Conservation (phyloP, 306 rosid species). For the Vigna angularis region DNA sequence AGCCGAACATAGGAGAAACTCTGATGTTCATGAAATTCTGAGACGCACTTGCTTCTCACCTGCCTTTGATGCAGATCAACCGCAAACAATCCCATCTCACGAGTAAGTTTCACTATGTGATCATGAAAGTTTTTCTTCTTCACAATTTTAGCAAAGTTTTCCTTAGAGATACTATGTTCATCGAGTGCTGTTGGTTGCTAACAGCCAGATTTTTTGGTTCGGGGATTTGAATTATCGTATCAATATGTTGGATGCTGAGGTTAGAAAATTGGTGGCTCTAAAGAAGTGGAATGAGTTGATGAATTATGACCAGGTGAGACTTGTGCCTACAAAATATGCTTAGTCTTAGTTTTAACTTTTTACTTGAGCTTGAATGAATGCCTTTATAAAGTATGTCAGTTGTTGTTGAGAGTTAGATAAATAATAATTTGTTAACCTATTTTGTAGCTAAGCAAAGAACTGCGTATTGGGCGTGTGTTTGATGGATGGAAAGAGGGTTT, state of each 20-base stretch:
- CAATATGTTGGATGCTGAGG: slow-evolving; percentile 67
- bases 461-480: slow-evolving; percentile 75
- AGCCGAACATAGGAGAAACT: slow-evolving; percentile 82
- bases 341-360: background rate
- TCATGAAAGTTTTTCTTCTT: background rate
- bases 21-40: slow-evolving; percentile 83
- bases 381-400: too few relatives aligned
- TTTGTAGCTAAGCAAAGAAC: slow-evolving; percentile 76
- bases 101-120: slow-evolving; percentile 66
- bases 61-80: slow-evolving; percentile 76
- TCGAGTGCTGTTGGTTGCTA: slow-evolving; percentile 45
- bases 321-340: background rate
- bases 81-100: slow-evolving; percentile 83
- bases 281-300: slow-evolving; percentile 81
- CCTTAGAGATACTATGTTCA: slow-evolving; percentile 9
- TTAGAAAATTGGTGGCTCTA: slow-evolving; percentile 66
- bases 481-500: slow-evolving; percentile 94
- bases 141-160: background rate
- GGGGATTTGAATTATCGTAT: slow-evolving; percentile 97
- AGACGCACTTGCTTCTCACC: slow-evolving; percentile 84
- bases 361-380: too few relatives aligned
- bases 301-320: slow-evolving; percentile 79
- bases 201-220: slow-evolving; percentile 95
- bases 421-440: slow-evolving; percentile 29
- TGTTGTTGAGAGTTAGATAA: background rate